phyloP scores from a whole-genome alignment of 345 rosid genomes.

The Camelina neglecta region DNA sequence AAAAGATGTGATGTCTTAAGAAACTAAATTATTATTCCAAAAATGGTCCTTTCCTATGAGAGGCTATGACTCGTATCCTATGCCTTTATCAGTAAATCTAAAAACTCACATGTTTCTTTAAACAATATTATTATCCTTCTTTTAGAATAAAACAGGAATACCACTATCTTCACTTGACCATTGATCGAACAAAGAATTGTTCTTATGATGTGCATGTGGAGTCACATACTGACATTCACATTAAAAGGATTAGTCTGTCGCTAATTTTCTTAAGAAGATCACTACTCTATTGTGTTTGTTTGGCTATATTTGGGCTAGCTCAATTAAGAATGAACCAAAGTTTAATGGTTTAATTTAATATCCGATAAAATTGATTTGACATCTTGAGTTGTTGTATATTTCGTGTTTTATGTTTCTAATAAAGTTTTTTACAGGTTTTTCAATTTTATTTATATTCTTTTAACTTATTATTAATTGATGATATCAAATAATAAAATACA shows the following conservation, averaged over 20 bases:
- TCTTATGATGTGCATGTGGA: not conserved
- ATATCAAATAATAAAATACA: too few relatives aligned
- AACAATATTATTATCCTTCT: not conserved
- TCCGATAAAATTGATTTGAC: too few relatives aligned
- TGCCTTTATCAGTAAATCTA: slow-evolving; percentile 32
- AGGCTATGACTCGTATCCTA: slow-evolving; percentile 25
- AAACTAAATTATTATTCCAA: slow-evolving; percentile 38
- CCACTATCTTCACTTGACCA: slow-evolving; percentile 6
- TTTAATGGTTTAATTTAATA: too few relatives aligned
- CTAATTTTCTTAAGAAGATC: not conserved
- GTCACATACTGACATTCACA: not conserved
- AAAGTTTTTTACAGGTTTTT: too few relatives aligned
- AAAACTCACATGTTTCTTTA: slow-evolving; percentile 16
- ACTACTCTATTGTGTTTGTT: not conserved
- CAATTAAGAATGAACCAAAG: too few relatives aligned
- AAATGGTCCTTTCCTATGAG: slow-evolving; percentile 33
- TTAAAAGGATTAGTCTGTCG: not conserved
- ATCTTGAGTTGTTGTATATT: too few relatives aligned
- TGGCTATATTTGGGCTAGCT: not conserved
- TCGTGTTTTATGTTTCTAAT: too few relatives aligned
- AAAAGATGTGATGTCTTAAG: slow-evolving; percentile 33
- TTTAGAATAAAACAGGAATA: not conserved
- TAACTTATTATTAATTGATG: too few relatives aligned
- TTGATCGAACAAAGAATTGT: too few relatives aligned
- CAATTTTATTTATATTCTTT: too few relatives aligned